Evolutionary conservation across 2,329 filamentous ascomycete species (phyloP), one percentile per base, ranked within the genome.

Genomic region (Aspergillus pseudoviridinutans): DNA sequence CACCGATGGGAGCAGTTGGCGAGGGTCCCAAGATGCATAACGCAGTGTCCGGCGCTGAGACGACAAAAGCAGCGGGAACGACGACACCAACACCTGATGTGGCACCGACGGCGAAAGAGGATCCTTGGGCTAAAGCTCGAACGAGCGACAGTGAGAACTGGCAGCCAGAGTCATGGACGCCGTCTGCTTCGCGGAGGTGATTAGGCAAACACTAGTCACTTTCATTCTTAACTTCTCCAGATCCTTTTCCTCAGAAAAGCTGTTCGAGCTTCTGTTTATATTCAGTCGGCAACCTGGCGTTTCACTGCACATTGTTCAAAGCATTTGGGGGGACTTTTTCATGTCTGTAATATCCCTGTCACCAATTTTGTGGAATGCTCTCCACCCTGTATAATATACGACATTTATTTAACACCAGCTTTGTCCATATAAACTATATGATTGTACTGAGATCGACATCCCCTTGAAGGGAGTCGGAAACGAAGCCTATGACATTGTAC

Each of bases 111-210:
- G 44, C 54, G 10, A 63, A 66, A 55, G 65, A 69, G 25, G 67
- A 87, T 67, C 86, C 86, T 2, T 89, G 86, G 86, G 82, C 81
- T 29, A 79, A 78, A 61, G 78, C 80, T 1, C 77, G 71, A n/a
- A 76, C 76, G n/a, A 80, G 56, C 2, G 84, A 85, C 0, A 79
- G 86, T 54, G 86, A 89, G 68, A 78, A 74, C n/a, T 90, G 86
- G 86, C 85, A 89, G 71, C 88, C 88, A 0, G 69, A 83, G 50
- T 75, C 84, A 3, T 90, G 87, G 87, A 76, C 71, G 4, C 84
- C 84, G 3, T 71, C 72, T 2, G 63, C 77, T n/a, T 68, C 70
- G 29, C 77, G 75, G 64, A 65, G 70, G 58, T 76, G 67, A 71
- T 49, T 17, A 17, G 32, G 32, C 32, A 35, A 17, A 35, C 4